Evolutionary conservation across 1,284 basidiomycete genomes (phyloP).

Genomic region (Tremellales sp.): DNA sequence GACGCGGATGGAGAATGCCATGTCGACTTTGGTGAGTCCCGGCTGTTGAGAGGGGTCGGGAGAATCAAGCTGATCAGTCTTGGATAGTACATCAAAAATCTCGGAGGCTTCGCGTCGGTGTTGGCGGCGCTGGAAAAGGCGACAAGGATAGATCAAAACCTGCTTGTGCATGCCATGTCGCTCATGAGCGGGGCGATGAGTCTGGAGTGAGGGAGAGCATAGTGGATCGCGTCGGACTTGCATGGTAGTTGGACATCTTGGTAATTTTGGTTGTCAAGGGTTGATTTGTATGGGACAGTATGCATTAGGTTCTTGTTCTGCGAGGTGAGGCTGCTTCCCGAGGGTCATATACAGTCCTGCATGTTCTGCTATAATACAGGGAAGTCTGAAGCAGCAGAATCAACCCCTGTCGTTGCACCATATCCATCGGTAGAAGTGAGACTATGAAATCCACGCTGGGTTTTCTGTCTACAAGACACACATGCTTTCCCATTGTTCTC

Average conservation of each 20-base stretch:
- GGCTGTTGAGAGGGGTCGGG: neutral
- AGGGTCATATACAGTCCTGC: too few relatives aligned
- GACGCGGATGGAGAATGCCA: constrained; percentile 74
- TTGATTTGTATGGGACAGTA: neutral
- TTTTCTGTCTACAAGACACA: too few relatives aligned
- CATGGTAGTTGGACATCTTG: neutral
- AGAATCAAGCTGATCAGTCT: constrained; percentile 3
- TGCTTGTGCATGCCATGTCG: constrained; percentile 38
- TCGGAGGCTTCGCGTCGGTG: constrained; percentile 45
- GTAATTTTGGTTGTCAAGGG: neutral
- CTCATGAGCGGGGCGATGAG: constrained; percentile 36
- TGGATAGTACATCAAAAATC: constrained; percentile 44
- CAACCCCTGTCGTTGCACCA: too few relatives aligned
- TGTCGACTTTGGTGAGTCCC: constrained; percentile 56
- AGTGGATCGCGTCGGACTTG: neutral
- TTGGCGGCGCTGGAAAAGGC: constrained; percentile 48
- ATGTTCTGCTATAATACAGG: too few relatives aligned
- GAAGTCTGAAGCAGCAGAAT: too few relatives aligned
- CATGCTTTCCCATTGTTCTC: too few relatives aligned
- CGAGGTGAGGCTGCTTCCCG: too few relatives aligned
- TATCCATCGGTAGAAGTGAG: too few relatives aligned
- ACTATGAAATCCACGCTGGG: too few relatives aligned
- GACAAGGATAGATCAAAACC: constrained; percentile 32
- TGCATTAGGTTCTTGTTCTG: neutral
- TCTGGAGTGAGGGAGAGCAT: constrained; percentile 1